Base-by-base conservation (phyloP, 2,329 filamentous ascomycete species). In the Diaporthe aspalathi region DNA sequence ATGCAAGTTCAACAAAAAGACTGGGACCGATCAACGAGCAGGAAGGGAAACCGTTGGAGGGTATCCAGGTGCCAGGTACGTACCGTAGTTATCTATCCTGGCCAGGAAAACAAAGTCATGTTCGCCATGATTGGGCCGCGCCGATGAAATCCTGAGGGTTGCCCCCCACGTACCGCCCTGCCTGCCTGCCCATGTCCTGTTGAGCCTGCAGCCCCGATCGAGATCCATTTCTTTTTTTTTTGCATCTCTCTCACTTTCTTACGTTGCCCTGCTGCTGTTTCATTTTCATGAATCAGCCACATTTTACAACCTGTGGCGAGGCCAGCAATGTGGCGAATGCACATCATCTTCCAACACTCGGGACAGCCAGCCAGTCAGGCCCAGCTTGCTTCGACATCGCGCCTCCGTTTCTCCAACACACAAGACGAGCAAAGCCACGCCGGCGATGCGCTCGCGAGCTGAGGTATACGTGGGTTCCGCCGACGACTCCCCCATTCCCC, bases 201-300 rank as follows among this genome's bases (percentile, higher is more conserved):
- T 49, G 43, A 38, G n/a, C n/a, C 20, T 50, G 29, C 27, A 38
- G 45, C 29, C 29, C 7, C 60, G 60, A 65, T 65, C 60, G 60
- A 65, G 60, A 65, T 65, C 60, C 60, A 38, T 32, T 65, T 38
- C 32, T 50, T 65, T 65, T 60, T 11, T 50, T 24, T 7, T 43
- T 45, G 1, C 2, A 14, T 35, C 32, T 54, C 32, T 35, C 32
- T 35, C 9, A 5, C 9, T 35, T n/a, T 24, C 14, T 12, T 12
- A 9, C 12, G 5, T 12, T 38, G 5, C 11, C 35, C 9, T 38
- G 35, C 5, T 17, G 8, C 20, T 3, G 2, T 8, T 50, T 16
- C n/a, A 35, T 2, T 14, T 2, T 0, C 22, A 56, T 54, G 32
- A 54, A 57, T 57, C 54, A 57, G 54, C 60, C 60, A 63, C 60